Conservation (phyloP, 768 basidiomycete species). For the Mycena maculata region DNA sequence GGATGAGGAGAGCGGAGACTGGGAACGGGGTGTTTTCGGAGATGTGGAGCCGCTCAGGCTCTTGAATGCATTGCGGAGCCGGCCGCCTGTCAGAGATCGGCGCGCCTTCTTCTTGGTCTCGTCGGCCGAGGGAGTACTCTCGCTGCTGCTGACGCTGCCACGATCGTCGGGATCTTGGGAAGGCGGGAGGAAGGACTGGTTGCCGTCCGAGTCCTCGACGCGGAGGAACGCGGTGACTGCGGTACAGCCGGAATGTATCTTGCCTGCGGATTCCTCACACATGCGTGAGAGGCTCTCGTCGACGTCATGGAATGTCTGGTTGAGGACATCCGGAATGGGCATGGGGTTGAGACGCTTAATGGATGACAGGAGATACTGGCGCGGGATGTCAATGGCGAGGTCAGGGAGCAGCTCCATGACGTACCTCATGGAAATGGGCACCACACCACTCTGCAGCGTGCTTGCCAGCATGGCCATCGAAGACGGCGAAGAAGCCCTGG, state of each 20-base stretch:
- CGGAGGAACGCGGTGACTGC: conserved; percentile 96
- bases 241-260: conserved; percentile 96
- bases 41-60: conserved; percentile 54
- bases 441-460: conserved; percentile 99
- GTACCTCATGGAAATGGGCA: conserved; percentile 91
- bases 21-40: conserved; percentile 49
- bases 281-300: conserved; percentile 86
- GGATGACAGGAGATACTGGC: conserved; percentile 70
- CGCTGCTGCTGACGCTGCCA: conserved; percentile 57
- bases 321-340: conserved; percentile 88
- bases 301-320: conserved; percentile 94
- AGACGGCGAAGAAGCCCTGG: conserved; percentile 98
- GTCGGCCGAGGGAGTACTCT: conserved; percentile 51
- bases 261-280: conserved; percentile 88
- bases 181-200: conserved; percentile 71
- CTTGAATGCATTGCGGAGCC: conserved; percentile 67
- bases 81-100: conserved; percentile 59
- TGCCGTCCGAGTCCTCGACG: conserved; percentile 83
- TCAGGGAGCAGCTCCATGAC: conserved; percentile 29
- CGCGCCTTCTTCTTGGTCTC: conserved; percentile 51
- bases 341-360: conserved; percentile 68
- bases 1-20: conserved; percentile 44
- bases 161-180: conserved; percentile 34
- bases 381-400: neutral
- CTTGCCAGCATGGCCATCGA: conserved; percentile 98